Conservation (phyloP, 2,329 filamentous ascomycete species). For the Claviceps capensis region DNA sequence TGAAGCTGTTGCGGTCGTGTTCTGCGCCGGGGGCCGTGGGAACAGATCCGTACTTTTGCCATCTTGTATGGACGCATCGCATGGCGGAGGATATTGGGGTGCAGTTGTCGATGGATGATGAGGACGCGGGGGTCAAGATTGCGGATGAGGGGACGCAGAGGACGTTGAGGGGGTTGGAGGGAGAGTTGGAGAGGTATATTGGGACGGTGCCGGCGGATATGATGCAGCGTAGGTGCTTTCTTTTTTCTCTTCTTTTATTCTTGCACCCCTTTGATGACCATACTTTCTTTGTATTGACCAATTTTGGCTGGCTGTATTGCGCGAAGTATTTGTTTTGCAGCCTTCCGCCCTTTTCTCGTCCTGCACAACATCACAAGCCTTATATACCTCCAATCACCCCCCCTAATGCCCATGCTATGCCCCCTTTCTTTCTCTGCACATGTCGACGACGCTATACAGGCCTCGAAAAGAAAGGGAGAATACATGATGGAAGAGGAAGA, state of each 20-base stretch:
- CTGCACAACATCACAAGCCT: no score
- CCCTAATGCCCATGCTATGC: no score
- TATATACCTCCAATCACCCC: no score
- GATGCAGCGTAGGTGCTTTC: conserved; percentile 36
- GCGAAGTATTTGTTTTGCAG: no score
- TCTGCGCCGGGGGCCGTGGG: conserved; percentile 36
- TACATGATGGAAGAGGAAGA: neutral
- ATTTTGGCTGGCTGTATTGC: no score
- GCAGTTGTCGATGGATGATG: conserved; percentile 55
- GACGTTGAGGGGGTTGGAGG: conserved; percentile 50
- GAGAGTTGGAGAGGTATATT: conserved; percentile 47
- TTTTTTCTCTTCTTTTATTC: neutral
- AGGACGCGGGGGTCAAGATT: conserved; percentile 37
- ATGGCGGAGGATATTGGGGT: conserved; percentile 55
- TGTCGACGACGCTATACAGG: no score
- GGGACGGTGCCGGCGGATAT: conserved; percentile 37
- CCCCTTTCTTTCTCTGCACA: no score
- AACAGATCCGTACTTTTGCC: conserved; percentile 43
- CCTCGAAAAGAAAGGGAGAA: neutral
- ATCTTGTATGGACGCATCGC: conserved; percentile 44
- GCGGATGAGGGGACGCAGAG: conserved; percentile 51
- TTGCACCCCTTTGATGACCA: no score
- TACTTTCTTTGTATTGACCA: no score
- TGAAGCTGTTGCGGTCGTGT: conserved; percentile 38
- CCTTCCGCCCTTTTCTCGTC: no score